A percentile compares a stretch with the other conserved stretches of the same genome.
Evolutionary conservation across 2,329 filamentous ascomycete genomes (phyloP).

Genomic region (Beauveria sp.): DNA sequence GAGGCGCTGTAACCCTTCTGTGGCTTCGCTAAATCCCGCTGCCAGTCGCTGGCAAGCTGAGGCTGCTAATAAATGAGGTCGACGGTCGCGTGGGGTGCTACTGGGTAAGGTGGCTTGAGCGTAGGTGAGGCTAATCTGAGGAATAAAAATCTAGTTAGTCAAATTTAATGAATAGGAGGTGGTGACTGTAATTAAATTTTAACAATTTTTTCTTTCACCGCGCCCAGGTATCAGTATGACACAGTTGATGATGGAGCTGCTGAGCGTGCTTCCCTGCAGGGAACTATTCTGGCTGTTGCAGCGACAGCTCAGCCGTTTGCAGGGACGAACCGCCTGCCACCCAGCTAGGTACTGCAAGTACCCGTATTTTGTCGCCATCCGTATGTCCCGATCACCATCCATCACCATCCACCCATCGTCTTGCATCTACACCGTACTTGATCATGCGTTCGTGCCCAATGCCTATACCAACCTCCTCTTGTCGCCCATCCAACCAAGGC

Average conservation of each 20-base stretch:
- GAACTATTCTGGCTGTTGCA: neutral
- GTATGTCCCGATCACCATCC: neutral
- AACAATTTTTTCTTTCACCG: neutral
- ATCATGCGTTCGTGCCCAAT: neutral
- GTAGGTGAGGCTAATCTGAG: neutral
- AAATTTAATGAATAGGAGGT: neutral
- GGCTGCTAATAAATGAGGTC: neutral
- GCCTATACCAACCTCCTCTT: neutral
- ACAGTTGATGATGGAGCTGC: no score
- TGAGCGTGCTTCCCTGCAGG: neutral
- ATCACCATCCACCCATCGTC: neutral
- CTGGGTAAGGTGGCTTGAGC: slow-evolving; percentile 2
- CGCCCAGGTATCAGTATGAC: no score
- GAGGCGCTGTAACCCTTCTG: neutral
- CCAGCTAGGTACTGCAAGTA: neutral
- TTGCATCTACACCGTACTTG: slow-evolving; percentile 6
- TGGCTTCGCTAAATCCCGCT: neutral
- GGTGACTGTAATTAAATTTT: neutral
- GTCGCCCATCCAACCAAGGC: neutral
- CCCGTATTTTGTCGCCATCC: neutral
- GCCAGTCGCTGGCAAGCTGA: neutral
- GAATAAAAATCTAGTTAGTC: neutral
- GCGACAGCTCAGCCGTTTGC: neutral
- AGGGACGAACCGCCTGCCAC: neutral
- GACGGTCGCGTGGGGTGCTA: neutral